Evolutionary conservation across 2,329 filamentous ascomycete species (phyloP), one percentile per base, ranked within the genome.

Genomic region (Clonostachys byssicola): DNA sequence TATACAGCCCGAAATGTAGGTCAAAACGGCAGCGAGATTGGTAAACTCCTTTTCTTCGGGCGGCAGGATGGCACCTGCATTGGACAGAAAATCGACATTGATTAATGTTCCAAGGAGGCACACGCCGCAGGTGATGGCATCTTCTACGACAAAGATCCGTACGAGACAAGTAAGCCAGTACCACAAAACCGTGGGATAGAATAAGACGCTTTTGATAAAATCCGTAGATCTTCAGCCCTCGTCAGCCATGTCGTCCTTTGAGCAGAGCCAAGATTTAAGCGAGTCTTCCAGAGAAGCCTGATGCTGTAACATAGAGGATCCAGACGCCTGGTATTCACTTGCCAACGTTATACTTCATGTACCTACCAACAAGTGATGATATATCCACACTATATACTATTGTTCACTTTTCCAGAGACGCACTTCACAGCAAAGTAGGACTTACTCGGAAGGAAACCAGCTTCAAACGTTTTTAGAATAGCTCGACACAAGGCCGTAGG

Each of bases 321-420:
- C 62, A 60, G 46, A 61, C 60, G 9, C 56, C 40, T 33, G 40
- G 16, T 13, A 47, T 77, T 30, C 85, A 73, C 23, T 86, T 76
- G 35, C 81, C 83, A 42, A 86, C 81, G 52, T 88, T 84, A 7
- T 71, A 74, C n/a, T 83, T 71, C 52, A 75, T 80, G 54, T 87
- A 88, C 83, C 83, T 87, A 88, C 83, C 83, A 88, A 53, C 80
- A 84, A 1, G 75, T 80, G 1, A 87, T 67, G 52, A 51, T 51
- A 35, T 48, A 49, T 20, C 43, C 36, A 18, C 44, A 51, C 9
- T 9, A 34, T 45, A 43, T 17, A 30, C 23, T 6, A 6, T 30
- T 30, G 9, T 3, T 10, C 23, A 30, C 10, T 2, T 10, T 30
- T 30, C 23, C 9, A 30, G 3, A 9, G 23, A 10, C 8, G 23